Evolutionary conservation across 2,329 filamentous ascomycete species (phyloP).

Genomic region (Lanzia echinophila): DNA sequence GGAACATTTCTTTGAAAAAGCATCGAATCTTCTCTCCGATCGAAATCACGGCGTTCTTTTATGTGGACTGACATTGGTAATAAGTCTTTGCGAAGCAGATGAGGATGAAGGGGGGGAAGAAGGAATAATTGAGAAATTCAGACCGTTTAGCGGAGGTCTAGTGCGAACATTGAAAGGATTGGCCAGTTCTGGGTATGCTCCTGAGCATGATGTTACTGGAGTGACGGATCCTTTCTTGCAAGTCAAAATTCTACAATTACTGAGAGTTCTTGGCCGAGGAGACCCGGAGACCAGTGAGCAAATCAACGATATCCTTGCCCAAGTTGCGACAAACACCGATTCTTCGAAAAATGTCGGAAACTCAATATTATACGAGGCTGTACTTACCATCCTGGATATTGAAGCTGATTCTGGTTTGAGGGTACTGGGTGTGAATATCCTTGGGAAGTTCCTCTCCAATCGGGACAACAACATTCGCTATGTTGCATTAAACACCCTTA

Average conservation of each 20-base stretch:
- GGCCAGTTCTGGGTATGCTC: slow-evolving; percentile 91
- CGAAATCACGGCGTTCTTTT: slow-evolving; percentile 93
- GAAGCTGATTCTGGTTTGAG: slow-evolving; percentile 93
- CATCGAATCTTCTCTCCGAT: slow-evolving; percentile 79
- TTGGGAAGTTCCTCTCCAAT: slow-evolving; percentile 97
- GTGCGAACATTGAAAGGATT: slow-evolving; percentile 89
- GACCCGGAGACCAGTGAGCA: slow-evolving; percentile 86
- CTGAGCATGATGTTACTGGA: slow-evolving; percentile 95
- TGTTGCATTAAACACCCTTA: slow-evolving; percentile 91
- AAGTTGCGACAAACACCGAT: slow-evolving; percentile 97
- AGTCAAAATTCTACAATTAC: slow-evolving; percentile 84
- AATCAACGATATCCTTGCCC: slow-evolving; percentile 96
- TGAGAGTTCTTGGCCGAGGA: slow-evolving; percentile 80
- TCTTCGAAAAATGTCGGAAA: slow-evolving; percentile 98
- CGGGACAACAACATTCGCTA: slow-evolving; percentile 99
- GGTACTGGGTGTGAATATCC: slow-evolving; percentile 93
- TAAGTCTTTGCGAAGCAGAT: slow-evolving; percentile 89
- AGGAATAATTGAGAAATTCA: slow-evolving; percentile 84
- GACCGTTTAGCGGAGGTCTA: slow-evolving; percentile 73
- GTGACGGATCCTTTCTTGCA: slow-evolving; percentile 97
- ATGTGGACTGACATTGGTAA: slow-evolving; percentile 85
- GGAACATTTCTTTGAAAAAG: slow-evolving; percentile 95
- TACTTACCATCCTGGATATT: slow-evolving; percentile 94
- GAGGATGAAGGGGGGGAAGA: slow-evolving; percentile 88
- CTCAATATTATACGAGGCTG: slow-evolving; percentile 94